Percentiles rank a stretch among this genome's conserved stretches.
Conservation (phyloP, 208 protist genomes). For the Leishmania amazonensis region DNA sequence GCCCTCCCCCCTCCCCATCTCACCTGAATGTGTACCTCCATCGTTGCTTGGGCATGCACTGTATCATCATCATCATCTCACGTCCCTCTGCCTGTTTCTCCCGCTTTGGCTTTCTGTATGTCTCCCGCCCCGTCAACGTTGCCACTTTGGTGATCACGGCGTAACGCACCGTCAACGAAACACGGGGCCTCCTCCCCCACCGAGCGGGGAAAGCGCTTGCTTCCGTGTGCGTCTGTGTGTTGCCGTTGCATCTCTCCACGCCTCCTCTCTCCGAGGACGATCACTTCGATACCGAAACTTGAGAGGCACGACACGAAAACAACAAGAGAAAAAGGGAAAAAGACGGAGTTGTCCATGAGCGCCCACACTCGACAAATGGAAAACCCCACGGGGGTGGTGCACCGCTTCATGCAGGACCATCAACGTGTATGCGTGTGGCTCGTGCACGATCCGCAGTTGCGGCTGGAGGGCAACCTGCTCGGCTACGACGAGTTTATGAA, state of each 20-base stretch:
- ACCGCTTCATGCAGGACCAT: slow-evolving; percentile 77
- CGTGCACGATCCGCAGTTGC: slow-evolving; percentile 77
- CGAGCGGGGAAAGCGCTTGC: background rate
- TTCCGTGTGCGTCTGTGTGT: background rate
- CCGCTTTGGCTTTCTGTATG: background rate
- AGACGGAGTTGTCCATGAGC: slow-evolving; percentile 24
- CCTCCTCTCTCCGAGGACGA: background rate
- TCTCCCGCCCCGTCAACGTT: background rate
- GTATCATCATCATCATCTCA: background rate
- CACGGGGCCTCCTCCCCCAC: background rate
- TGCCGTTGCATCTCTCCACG: too few relatives aligned
- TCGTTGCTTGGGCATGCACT: background rate
- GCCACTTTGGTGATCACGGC: background rate
- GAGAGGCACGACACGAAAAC: background rate
- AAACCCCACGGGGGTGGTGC: slow-evolving; percentile 70
- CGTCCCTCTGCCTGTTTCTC: background rate
- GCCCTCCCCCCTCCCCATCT: background rate
- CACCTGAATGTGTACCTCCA: background rate
- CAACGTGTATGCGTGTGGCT: slow-evolving; percentile 87
- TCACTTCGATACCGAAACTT: background rate
- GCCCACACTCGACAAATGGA: slow-evolving; percentile 81
- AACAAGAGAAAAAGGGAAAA: background rate
- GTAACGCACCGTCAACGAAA: too few relatives aligned
- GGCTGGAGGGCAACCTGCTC: slow-evolving; percentile 80
- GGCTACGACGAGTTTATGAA: slow-evolving; percentile 97